Percentiles rank a stretch among this genome's conserved stretches.
Conservation (phyloP, 257 asterid species). For the Nicotiana tabacum region DNA sequence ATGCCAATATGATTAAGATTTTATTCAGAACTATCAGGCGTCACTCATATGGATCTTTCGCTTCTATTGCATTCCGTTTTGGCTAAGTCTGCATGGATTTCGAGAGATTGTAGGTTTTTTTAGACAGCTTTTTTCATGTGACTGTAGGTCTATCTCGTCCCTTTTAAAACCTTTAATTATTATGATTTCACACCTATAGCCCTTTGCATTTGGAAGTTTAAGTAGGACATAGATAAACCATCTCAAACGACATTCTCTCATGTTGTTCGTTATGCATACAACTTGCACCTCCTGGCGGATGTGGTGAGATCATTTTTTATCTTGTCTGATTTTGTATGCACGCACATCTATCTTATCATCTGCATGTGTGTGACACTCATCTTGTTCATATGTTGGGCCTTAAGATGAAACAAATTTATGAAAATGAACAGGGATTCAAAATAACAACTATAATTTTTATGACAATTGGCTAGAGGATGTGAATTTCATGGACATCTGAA, state of each 20-base stretch:
- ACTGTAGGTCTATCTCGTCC: not conserved
- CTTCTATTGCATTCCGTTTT: not conserved
- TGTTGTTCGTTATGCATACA: not conserved
- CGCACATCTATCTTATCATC: not conserved
- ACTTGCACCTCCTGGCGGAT: not conserved
- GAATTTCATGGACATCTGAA: not conserved
- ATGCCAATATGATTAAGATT: not conserved
- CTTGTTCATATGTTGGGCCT: not conserved
- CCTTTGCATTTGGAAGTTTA: not conserved
- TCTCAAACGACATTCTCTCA: not conserved
- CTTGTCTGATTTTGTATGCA: not conserved
- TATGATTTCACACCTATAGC: not conserved
- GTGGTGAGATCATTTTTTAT: not conserved
- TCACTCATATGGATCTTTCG: not conserved
- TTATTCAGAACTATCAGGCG: not conserved
- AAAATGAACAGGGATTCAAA: not conserved
- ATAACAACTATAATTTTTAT: not conserved
- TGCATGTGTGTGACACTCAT: not conserved
- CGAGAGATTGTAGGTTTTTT: not conserved
- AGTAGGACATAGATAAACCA: not conserved
- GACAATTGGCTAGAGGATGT: not conserved
- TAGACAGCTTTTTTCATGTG: not conserved
- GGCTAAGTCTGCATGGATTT: not conserved
- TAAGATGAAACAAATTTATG: not conserved
- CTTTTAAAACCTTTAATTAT: not conserved